A percentile compares a stretch with the other conserved stretches of the same genome.
Evolutionary conservation across 169 alveolate species (phyloP).

Genomic region (Plasmodium adleri): DNA sequence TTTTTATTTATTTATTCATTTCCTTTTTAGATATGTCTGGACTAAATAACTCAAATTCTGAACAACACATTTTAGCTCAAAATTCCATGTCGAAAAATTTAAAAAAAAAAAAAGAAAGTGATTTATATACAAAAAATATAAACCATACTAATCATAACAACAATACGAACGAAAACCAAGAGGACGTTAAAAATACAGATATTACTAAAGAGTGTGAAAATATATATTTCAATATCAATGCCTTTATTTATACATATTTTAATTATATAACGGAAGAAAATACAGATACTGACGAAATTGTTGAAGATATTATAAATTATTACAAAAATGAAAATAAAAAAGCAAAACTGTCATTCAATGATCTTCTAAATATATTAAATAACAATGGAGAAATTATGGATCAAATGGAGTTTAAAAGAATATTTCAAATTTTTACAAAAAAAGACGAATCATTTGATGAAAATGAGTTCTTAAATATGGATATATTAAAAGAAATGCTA

Average conservation of each 20-base stretch:
- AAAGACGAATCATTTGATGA: constrained; percentile 26
- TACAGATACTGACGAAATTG: constrained; percentile 22
- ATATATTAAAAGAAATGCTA: constrained; percentile 13
- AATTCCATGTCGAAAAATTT: no score
- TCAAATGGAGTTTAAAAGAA: constrained; percentile 51
- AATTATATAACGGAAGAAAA: constrained; percentile 39
- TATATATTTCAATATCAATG: constrained; percentile 72
- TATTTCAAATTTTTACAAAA: constrained; percentile 75
- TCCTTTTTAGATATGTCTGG: no score
- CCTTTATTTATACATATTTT: constrained; percentile 73
- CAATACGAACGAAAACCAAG: constrained; percentile 11
- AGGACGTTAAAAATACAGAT: constrained; percentile 16
- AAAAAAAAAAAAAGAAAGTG: no score
- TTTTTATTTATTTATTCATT: no score
- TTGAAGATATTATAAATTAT: constrained; percentile 42
- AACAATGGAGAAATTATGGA: constrained; percentile 73
- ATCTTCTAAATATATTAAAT: constrained; percentile 44
- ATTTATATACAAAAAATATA: no score
- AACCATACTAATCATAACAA: neutral
- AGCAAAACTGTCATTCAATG: constrained; percentile 20
- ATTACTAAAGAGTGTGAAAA: constrained; percentile 56
- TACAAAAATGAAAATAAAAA: constrained; percentile 33
- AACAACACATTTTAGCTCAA: no score
- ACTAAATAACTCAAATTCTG: no score
- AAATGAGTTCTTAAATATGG: constrained; percentile 27